phyloP scores from a whole-genome alignment of 2,329 filamentous ascomycete genomes.

The Parasarocladium wereldwijsianum region DNA sequence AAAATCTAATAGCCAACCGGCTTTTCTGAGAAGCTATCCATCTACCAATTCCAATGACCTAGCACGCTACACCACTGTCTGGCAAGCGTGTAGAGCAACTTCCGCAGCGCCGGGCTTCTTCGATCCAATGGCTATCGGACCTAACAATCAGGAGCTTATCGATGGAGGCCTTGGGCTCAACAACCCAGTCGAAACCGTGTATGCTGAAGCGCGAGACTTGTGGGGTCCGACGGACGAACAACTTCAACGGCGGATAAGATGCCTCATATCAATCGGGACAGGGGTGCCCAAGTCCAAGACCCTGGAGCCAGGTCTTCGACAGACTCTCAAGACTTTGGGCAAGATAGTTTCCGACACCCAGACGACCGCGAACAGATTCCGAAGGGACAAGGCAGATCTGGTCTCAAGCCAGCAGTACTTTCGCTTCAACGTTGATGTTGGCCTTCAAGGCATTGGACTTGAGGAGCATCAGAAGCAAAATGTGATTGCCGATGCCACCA shows the following conservation, averaged over 20 bases:
- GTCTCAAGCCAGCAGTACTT: slow-evolving; percentile 19
- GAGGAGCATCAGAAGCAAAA: slow-evolving; percentile 14
- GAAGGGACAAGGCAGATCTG: slow-evolving; percentile 15
- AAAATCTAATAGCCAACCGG: slow-evolving; percentile 15
- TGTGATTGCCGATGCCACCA: slow-evolving; percentile 9
- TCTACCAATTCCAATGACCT: too few relatives aligned
- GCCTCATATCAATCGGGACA: slow-evolving; percentile 24
- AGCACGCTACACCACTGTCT: slow-evolving; percentile 13
- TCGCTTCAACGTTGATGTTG: slow-evolving; percentile 27
- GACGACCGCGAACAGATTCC: slow-evolving; percentile 18
- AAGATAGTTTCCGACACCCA: slow-evolving; percentile 22
- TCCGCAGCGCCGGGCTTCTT: slow-evolving; percentile 21
- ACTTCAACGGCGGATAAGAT: slow-evolving; percentile 16
- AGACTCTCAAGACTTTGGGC: slow-evolving; percentile 8
- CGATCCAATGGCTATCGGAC: slow-evolving; percentile 16
- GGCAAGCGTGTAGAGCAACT: slow-evolving; percentile 21
- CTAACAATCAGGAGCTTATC: slow-evolving; percentile 15
- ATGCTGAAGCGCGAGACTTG: slow-evolving; percentile 21
- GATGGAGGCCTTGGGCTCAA: slow-evolving; percentile 25
- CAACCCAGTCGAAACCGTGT: slow-evolving; percentile 26
- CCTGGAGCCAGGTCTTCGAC: slow-evolving; percentile 7
- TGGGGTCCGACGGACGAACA: slow-evolving; percentile 13
- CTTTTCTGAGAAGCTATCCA: slow-evolving; percentile 19
- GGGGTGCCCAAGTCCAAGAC: slow-evolving; percentile 16
- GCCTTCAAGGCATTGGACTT: slow-evolving; percentile 24